phyloP scores from a whole-genome alignment of 1,284 basidiomycete species.

The Cystobasidium slooffiae region DNA sequence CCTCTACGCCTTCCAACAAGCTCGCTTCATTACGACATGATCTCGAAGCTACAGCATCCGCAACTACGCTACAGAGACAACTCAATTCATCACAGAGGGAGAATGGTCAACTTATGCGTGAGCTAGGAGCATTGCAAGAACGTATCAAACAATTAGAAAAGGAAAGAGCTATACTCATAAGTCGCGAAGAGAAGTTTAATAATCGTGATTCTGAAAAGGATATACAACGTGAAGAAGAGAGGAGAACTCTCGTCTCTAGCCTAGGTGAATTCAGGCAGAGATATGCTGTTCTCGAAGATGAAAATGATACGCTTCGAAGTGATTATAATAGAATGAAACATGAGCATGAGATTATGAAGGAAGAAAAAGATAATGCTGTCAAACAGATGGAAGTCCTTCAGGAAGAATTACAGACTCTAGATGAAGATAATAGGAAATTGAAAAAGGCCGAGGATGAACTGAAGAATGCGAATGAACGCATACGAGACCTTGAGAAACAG shows the following conservation, averaged over 20 bases:
- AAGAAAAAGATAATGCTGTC: conserved; percentile 20
- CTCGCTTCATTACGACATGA: conserved; percentile 30
- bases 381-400: conserved; percentile 42
- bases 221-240: conserved; percentile 28
- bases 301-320: conserved; percentile 45
- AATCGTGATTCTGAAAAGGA: conserved; percentile 21
- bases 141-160: conserved; percentile 48
- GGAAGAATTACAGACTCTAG: conserved; percentile 33
- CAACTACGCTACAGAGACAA: conserved; percentile 26
- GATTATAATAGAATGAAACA: conserved; percentile 45
- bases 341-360: conserved; percentile 41
- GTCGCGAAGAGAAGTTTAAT: conserved; percentile 46
- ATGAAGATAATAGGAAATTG: conserved; percentile 40
- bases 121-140: conserved; percentile 40
- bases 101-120: conserved; percentile 36
- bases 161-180: conserved; percentile 47
- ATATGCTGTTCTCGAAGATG: conserved; percentile 43
- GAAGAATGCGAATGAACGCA: conserved; percentile 23
- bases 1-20: conserved; percentile 30
- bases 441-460: conserved; percentile 38
- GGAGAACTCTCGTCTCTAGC: conserved; percentile 33
- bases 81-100: conserved; percentile 33
- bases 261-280: conserved; percentile 42
- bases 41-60: conserved; percentile 31
- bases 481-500: conserved; percentile 43